These are phyloP conservation scores for Aegilops bicornis DNA, from an alignment of 176 grass and related monocot species.

Conservation along the genomic window DNA sequence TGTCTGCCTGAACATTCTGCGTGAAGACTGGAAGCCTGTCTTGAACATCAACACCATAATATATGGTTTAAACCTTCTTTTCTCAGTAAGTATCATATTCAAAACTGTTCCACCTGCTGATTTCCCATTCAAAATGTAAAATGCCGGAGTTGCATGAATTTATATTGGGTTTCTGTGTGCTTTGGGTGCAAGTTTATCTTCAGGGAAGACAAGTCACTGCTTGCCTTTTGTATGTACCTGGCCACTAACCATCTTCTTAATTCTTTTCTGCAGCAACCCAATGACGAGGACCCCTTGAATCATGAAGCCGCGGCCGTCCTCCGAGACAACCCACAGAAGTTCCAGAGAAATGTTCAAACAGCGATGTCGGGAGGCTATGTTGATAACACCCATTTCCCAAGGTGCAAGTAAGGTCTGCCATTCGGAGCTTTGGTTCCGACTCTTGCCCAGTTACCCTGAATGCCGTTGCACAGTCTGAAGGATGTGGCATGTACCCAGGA, in stretches of 20 bases:
- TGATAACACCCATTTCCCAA: constrained; percentile 44
- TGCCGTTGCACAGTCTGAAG: constrained; percentile 7
- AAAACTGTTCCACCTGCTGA: neutral
- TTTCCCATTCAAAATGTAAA: neutral
- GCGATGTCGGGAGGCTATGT: constrained; percentile 62
- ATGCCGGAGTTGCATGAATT: neutral
- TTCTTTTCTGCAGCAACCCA: constrained; percentile 50
- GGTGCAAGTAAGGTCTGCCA: constrained; percentile 40
- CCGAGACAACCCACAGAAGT: constrained; percentile 58
- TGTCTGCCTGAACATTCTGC: constrained; percentile 77
- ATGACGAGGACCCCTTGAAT: constrained; percentile 74
- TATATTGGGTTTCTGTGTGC: neutral
- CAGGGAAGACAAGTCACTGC: neutral
- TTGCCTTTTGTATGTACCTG: neutral
- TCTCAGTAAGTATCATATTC: constrained; percentile 37
- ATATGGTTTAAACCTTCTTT: constrained; percentile 78
- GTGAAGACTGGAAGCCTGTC: constrained; percentile 79
- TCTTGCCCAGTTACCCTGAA: neutral
- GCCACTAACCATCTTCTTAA: neutral
- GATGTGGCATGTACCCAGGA: neutral
- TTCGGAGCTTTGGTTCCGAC: neutral
- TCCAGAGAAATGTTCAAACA: constrained; percentile 60
- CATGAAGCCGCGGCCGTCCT: constrained; percentile 58
- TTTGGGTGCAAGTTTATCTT: neutral
- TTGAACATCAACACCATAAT: constrained; percentile 71